Evolutionary conservation across 768 basidiomycete species (phyloP).

Genomic region (Agrocybe praecox): DNA sequence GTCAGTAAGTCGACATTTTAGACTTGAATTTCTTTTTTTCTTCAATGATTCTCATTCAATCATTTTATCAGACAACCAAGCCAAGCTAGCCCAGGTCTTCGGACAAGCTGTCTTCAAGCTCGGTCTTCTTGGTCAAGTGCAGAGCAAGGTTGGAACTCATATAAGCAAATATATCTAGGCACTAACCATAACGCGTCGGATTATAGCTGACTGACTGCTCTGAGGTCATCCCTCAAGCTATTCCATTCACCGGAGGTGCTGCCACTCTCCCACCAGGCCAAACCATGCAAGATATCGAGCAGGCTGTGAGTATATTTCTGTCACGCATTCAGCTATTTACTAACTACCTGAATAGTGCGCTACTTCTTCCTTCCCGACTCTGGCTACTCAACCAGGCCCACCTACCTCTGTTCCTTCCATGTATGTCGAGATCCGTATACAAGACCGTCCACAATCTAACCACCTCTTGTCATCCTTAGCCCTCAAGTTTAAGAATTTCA

Average conservation of each 20-base stretch:
- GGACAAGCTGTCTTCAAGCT: constrained; percentile 44
- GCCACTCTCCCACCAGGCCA: constrained; percentile 18
- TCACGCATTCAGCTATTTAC: background rate
- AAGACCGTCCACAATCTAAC: constrained; percentile 3
- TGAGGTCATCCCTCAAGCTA: constrained; percentile 40
- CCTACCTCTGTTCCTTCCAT: constrained; percentile 12
- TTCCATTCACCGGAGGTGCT: constrained; percentile 8
- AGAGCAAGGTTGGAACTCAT: background rate
- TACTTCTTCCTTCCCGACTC: constrained; percentile 14
- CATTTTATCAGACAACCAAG: constrained; percentile 27
- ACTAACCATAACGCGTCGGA: background rate
- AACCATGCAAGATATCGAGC: constrained; percentile 17
- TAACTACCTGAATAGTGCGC: constrained; percentile 6
- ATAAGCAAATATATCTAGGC: background rate
- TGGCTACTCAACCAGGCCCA: constrained; percentile 17
- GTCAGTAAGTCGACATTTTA: constrained; percentile 28
- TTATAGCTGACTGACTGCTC: constrained; percentile 41
- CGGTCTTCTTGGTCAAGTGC: constrained; percentile 41
- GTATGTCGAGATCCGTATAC: background rate
- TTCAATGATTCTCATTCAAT: background rate
- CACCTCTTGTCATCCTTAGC: background rate
- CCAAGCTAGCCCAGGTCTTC: constrained; percentile 34
- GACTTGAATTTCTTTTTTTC: background rate
- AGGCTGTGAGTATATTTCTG: constrained; percentile 13
- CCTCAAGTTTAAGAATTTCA: constrained; percentile 1